phyloP scores from a whole-genome alignment of 2,329 filamentous ascomycete genomes.

The Fusarium devonianum region DNA sequence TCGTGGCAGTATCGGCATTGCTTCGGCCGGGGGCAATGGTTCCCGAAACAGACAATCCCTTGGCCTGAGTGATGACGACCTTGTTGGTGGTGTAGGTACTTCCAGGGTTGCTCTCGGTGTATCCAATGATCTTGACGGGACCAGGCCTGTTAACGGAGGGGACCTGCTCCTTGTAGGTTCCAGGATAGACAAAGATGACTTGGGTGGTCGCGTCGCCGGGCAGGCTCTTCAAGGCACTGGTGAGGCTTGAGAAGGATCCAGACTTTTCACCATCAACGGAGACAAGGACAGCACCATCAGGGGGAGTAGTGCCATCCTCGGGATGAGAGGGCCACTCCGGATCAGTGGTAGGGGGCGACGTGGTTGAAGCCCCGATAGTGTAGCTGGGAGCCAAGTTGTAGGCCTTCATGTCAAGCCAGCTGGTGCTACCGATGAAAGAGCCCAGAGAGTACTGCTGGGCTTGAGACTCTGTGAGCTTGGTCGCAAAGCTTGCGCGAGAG shows the following conservation, averaged over 20 bases:
- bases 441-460: slow-evolving; percentile 26
- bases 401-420: slow-evolving; percentile 37
- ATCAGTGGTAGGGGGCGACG: too few relatives aligned
- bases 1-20: slow-evolving; percentile 33
- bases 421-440: slow-evolving; percentile 31
- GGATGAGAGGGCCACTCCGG: slow-evolving; percentile 45
- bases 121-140: slow-evolving; percentile 31
- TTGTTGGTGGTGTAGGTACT: slow-evolving; percentile 23
- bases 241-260: slow-evolving; percentile 42
- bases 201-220: slow-evolving; percentile 38
- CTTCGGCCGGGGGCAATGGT: slow-evolving; percentile 27
- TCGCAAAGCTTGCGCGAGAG: slow-evolving; percentile 33
- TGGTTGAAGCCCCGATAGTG: slow-evolving; percentile 6
- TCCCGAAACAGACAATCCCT: slow-evolving; percentile 19
- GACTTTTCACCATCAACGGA: slow-evolving; percentile 40
- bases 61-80: slow-evolving; percentile 27
- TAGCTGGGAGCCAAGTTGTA: slow-evolving; percentile 38
- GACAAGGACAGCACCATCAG: slow-evolving; percentile 52
- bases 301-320: slow-evolving; percentile 50
- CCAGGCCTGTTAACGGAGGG: slow-evolving; percentile 22
- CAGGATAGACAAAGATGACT: slow-evolving; percentile 49
- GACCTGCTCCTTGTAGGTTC: slow-evolving; percentile 64
- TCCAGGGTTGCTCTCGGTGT: slow-evolving; percentile 37
- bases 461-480: slow-evolving; percentile 31
- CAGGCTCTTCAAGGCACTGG: slow-evolving; percentile 41